Evolutionary conservation across 2,329 filamentous ascomycete genomes (phyloP).

Genomic region (Talaromyces albobiverticillius): DNA sequence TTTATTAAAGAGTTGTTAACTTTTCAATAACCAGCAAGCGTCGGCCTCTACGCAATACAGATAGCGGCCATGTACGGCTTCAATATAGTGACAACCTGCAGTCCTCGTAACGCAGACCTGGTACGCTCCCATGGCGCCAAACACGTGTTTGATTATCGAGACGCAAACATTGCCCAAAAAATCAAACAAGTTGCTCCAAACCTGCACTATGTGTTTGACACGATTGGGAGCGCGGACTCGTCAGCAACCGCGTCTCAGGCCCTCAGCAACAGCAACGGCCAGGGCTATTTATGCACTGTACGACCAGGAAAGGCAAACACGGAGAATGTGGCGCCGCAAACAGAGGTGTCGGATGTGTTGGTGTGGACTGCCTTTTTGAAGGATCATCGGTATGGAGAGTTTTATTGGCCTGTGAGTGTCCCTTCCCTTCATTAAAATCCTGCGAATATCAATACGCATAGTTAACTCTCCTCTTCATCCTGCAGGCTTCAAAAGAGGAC

Average conservation of each 20-base stretch:
- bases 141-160: conserved; percentile 41
- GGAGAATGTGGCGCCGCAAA: background rate
- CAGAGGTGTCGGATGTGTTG: conserved; percentile 18
- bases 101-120: conserved; percentile 28
- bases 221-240: background rate
- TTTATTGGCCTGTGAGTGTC: conserved; percentile 36
- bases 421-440: background rate
- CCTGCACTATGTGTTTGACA: conserved; percentile 29
- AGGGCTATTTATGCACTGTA: background rate
- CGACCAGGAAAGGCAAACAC: conserved; percentile 2
- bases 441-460: no score
- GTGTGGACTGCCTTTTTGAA: conserved; percentile 26
- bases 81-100: conserved; percentile 35
- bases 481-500: conserved; percentile 33
- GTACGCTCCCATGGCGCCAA: conserved; percentile 32
- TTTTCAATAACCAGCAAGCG: conserved; percentile 34
- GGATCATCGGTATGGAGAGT: conserved; percentile 33
- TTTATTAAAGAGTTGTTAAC: no score
- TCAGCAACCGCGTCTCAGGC: background rate
- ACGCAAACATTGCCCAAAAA: conserved; percentile 31
- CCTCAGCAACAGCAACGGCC: background rate
- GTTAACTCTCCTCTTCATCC: background rate
- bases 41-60: conserved; percentile 38
- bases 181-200: conserved; percentile 32
- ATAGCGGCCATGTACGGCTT: conserved; percentile 30